These are phyloP conservation scores for Sclerospora graminicola DNA, from an alignment of 352 stramenopile genomes.

Conservation along the genomic window DNA sequence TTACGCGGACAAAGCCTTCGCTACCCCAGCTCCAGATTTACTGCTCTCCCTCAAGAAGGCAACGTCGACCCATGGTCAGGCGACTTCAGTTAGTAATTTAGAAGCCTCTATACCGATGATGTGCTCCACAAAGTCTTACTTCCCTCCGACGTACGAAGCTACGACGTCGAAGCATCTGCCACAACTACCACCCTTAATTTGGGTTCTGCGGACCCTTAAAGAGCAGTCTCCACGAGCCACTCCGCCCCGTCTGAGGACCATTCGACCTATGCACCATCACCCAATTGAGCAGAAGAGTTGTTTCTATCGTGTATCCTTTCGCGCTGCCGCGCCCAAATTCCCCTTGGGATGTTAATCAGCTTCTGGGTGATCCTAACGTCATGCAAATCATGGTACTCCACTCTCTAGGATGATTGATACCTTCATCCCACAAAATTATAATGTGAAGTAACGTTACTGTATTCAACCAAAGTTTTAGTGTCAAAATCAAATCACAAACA, in stretches of 20 bases:
- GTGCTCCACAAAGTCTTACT: neutral
- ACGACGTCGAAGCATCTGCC: neutral
- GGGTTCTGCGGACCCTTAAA: slow-evolving; percentile 6
- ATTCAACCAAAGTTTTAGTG: too few relatives aligned
- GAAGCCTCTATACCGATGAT: neutral
- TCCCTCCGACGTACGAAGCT: neutral
- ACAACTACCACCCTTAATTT: slow-evolving; percentile 10
- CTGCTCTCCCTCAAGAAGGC: slow-evolving; percentile 10
- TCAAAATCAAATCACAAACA: too few relatives aligned
- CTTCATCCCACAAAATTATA: too few relatives aligned
- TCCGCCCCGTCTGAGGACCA: neutral
- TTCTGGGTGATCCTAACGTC: neutral
- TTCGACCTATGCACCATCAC: neutral
- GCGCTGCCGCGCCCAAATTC: neutral
- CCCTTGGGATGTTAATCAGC: neutral
- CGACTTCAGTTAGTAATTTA: slow-evolving; percentile 8
- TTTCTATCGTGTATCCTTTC: slow-evolving; percentile 2
- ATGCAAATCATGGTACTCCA: too few relatives aligned
- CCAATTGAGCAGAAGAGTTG: slow-evolving; percentile 2
- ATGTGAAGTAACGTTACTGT: too few relatives aligned
- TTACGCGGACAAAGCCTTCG: neutral
- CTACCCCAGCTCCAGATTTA: slow-evolving; percentile 3
- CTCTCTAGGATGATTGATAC: too few relatives aligned
- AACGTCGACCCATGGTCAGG: neutral
- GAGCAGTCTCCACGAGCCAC: neutral